Evolutionary conservation across 1,284 basidiomycete genomes (phyloP), one percentile per base, ranked within the genome.

Genomic region (Leucoagaricus sp.): DNA sequence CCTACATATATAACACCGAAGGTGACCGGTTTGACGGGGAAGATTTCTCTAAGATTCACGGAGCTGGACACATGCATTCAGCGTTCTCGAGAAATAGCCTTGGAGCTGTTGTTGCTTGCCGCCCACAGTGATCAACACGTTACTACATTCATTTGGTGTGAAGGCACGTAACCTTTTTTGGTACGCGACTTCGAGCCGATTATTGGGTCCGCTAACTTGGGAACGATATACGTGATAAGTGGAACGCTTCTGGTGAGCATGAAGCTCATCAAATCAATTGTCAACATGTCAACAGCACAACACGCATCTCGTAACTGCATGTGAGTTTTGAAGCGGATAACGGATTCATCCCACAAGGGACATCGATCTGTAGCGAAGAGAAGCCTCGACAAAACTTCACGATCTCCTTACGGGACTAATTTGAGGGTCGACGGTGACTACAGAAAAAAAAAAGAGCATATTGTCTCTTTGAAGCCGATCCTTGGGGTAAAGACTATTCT

Each of bases 361-460:
- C 45, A 28, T 29, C 28, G 44, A 48, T 17, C 15, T 19, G 13
- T 4, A 17, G 5, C 12, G 9, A 31, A 19, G 9, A 31, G 46
- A 29, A 31, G n/a, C 26, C 45, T 28, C 41, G 5, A 33, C 46
- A 42, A 31, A 28, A 45, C 40, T 34, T 42, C 28, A 48, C 23
- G 17, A 31, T 28, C 25, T 19, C 25, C 36, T 48, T 49, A 55
- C 38, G 53, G 12, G 12, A 42, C 26, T 31, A 21, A 49, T 17
- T 23, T 36, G 25, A 50, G 54, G 54, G 54, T 19, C 48, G 13
- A 26, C 29, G 41, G 48, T 29, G 4, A 36, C 28, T n/a, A 38
- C 47, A 28, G 51, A 53, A 53, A 45, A 41, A 41, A 23, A 26
- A 19, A 15, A 10, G 10, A 49, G 36, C 36, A 36, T 23, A 34